A percentile compares a stretch with the other conserved stretches of the same genome.
These are phyloP conservation scores for Myrmaecium sp. DNA, from an alignment of 2,329 filamentous ascomycete genomes.

Conservation along the genomic window DNA sequence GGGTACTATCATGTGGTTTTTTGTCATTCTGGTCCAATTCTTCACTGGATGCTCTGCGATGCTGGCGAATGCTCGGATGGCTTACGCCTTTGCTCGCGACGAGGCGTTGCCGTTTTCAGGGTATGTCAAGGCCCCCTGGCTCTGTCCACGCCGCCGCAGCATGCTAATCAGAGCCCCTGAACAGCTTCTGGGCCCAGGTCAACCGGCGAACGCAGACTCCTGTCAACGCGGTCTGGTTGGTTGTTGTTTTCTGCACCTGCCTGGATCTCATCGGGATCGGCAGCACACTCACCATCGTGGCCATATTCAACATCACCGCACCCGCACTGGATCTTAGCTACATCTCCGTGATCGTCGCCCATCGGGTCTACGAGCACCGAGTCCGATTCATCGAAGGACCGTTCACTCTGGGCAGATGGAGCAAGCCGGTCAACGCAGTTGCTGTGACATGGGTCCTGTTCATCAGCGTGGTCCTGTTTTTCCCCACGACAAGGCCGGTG, in stretches of 20 bases:
- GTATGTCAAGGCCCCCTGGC: slow-evolving; percentile 16
- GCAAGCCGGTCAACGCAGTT: slow-evolving; percentile 36
- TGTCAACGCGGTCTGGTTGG: slow-evolving; percentile 46
- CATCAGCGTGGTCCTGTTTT: slow-evolving; percentile 43
- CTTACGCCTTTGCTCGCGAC: slow-evolving; percentile 43
- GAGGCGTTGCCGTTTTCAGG: slow-evolving; percentile 42
- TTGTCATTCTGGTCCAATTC: slow-evolving; percentile 45
- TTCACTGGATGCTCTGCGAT: slow-evolving; percentile 49
- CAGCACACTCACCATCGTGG: slow-evolving; percentile 31
- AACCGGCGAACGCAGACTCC: slow-evolving; percentile 40
- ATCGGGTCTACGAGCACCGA: slow-evolving; percentile 34
- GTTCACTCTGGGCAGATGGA: slow-evolving; percentile 39
- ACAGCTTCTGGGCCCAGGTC: slow-evolving; percentile 34
- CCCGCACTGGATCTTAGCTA: slow-evolving; percentile 36
- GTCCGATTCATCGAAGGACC: slow-evolving; percentile 40
- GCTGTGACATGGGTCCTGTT: slow-evolving; percentile 45
- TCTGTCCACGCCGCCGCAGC: neutral
- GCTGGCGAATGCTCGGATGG: slow-evolving; percentile 46
- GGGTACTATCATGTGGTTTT: slow-evolving; percentile 44
- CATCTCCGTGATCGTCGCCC: slow-evolving; percentile 43
- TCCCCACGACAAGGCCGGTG: slow-evolving; percentile 27
- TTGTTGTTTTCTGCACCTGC: slow-evolving; percentile 38
- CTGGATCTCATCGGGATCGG: slow-evolving; percentile 37
- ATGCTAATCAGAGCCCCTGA: neutral
- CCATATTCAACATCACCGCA: slow-evolving; percentile 31